phyloP scores from a whole-genome alignment of 1,284 basidiomycete genomes.

The Sanghuangporus baumii region DNA sequence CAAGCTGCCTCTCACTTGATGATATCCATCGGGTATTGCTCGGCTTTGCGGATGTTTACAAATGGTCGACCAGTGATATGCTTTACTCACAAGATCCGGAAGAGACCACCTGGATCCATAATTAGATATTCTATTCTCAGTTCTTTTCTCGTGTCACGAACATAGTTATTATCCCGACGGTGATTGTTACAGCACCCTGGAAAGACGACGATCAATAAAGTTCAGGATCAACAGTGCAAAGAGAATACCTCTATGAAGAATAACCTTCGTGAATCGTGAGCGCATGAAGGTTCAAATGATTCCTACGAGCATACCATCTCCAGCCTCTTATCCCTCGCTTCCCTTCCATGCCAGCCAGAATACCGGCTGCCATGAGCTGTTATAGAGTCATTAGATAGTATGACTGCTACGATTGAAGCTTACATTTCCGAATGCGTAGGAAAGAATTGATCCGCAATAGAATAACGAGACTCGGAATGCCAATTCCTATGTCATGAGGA shows the following conservation, averaged over 20 bases:
- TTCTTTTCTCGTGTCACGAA: background rate
- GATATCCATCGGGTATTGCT: constrained; percentile 40
- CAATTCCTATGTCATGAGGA: constrained; percentile 24
- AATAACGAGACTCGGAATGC: constrained; percentile 34
- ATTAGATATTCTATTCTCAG: background rate
- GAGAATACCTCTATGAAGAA: constrained; percentile 25
- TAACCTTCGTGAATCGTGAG: constrained; percentile 17
- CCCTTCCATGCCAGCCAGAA: constrained; percentile 40
- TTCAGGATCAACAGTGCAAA: background rate
- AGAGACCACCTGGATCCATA: constrained; percentile 20
- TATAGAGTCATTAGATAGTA: constrained; percentile 12
- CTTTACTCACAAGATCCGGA: constrained; percentile 21
- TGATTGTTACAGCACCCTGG: constrained; percentile 18
- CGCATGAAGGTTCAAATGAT: background rate
- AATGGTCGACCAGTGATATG: too few species aligned
- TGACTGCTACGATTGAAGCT: constrained; percentile 1
- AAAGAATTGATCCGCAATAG: constrained; percentile 34
- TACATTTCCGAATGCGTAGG: constrained; percentile 36
- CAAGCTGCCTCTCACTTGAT: constrained; percentile 34
- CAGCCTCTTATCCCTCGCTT: constrained; percentile 37
- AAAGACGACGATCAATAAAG: background rate
- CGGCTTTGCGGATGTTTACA: constrained; percentile 9
- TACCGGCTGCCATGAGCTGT: constrained; percentile 33
- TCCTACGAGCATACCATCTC: constrained; percentile 26
- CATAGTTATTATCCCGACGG: constrained; percentile 17